Evolutionary conservation across 139 green algal genomes (phyloP).

Genomic region (Desmodesmus armatus): DNA sequence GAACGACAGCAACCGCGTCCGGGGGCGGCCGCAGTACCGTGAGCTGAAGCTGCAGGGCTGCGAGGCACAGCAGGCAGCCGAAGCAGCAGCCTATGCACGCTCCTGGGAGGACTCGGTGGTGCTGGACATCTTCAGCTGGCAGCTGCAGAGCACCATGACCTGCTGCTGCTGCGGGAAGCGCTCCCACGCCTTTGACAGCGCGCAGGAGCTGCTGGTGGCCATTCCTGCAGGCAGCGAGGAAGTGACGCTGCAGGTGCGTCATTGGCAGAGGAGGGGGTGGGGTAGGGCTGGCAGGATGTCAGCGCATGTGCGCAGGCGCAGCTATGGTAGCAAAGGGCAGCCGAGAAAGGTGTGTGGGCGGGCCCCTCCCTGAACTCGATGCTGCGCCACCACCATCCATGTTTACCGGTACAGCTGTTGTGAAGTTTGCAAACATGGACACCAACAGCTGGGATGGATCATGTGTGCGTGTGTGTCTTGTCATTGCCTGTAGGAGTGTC

Average conservation of each 20-base stretch:
- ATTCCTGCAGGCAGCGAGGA: conserved; percentile 55
- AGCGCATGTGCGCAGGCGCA: conserved; percentile 63
- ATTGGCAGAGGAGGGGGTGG: neutral
- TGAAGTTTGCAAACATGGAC: neutral
- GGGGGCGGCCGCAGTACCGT: conserved; percentile 61
- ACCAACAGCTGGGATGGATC: neutral
- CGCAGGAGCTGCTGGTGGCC: conserved; percentile 82
- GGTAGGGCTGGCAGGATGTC: too few relatives aligned
- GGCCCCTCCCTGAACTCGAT: too few relatives aligned
- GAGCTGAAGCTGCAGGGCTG: conserved; percentile 71
- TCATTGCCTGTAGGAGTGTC: conserved; percentile 56
- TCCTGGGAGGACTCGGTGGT: conserved; percentile 76
- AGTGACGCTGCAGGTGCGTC: conserved; percentile 38
- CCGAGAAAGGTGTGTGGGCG: too few relatives aligned
- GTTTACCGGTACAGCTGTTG: neutral
- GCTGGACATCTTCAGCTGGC: conserved; percentile 84
- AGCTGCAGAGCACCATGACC: conserved; percentile 82
- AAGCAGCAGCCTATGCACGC: conserved; percentile 69
- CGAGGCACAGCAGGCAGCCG: conserved; percentile 72
- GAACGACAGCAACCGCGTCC: conserved; percentile 67
- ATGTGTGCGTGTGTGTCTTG: neutral
- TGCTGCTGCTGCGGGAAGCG: conserved; percentile 68
- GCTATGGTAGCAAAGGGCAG: conserved; percentile 48
- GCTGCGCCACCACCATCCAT: too few relatives aligned
- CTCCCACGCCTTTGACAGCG: conserved; percentile 84